Evolutionary conservation across 345 rosid species (phyloP).

Genomic region (Salix koriyanagi): DNA sequence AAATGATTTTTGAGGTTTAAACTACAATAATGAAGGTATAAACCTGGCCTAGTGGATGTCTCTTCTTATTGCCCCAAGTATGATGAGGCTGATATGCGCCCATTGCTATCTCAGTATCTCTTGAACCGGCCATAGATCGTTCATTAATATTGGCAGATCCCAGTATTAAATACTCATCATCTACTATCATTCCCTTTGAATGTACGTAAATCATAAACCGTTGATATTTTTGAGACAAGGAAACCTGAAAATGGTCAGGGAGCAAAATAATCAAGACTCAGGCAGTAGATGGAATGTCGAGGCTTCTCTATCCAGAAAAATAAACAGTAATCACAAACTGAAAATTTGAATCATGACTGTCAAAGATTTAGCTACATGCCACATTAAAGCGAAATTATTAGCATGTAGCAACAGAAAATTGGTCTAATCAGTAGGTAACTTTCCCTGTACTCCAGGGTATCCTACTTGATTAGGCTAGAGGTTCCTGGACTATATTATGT

Average conservation of each 20-base stretch:
- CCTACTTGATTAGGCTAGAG: background rate
- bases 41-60: constrained; percentile 73
- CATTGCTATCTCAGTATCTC: constrained; percentile 89
- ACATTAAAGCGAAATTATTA: too few relatives aligned
- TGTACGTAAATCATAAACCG: constrained; percentile 86
- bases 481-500: background rate
- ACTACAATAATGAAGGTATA: background rate
- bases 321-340: background rate
- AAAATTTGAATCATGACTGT: too few relatives aligned
- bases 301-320: background rate
- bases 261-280: background rate
- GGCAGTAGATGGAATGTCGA: background rate
- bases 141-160: constrained; percentile 92
- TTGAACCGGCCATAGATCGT: constrained; percentile 75
- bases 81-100: constrained; percentile 71
- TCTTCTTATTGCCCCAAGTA: constrained; percentile 50
- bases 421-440: background rate
- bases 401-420: too few relatives aligned
- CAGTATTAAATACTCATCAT: constrained; percentile 69
- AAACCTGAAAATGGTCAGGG: constrained; percentile 35
- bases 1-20: background rate
- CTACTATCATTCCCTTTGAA: constrained; percentile 82
- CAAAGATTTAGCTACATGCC: too few relatives aligned
- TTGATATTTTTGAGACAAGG: constrained; percentile 45
- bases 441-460: background rate